Conservation (phyloP, 805 yeast species). For the Candida methanosorbosa region DNA sequence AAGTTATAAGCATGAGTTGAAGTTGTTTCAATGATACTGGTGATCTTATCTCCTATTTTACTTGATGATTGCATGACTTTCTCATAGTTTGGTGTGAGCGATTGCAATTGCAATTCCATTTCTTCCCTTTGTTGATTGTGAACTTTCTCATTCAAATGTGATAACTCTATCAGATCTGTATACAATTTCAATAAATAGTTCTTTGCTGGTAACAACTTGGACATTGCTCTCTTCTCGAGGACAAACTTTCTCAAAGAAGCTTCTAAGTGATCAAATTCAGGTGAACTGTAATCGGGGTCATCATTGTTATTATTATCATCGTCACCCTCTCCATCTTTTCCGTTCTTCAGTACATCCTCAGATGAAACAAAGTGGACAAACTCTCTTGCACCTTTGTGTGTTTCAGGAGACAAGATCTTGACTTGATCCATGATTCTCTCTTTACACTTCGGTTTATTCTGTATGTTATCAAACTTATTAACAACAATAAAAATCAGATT, state of each 20-base stretch:
- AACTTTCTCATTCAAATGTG: slow-evolving; percentile 53
- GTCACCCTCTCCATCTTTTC: slow-evolving; percentile 28
- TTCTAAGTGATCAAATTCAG: slow-evolving; percentile 78
- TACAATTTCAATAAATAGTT: slow-evolving; percentile 70
- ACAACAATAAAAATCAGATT: slow-evolving; percentile 90
- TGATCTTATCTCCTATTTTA: slow-evolving; percentile 49
- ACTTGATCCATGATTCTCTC: slow-evolving; percentile 77
- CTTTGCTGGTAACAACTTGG: slow-evolving; percentile 89
- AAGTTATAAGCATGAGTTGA: slow-evolving; percentile 50
- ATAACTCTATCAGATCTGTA: slow-evolving; percentile 51
- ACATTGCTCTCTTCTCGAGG: slow-evolving; percentile 78
- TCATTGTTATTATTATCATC: slow-evolving; percentile 22
- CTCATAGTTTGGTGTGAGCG: slow-evolving; percentile 58
- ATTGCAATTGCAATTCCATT: slow-evolving; percentile 39
- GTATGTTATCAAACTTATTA: slow-evolving; percentile 82
- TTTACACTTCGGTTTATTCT: slow-evolving; percentile 73
- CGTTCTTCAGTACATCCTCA: slow-evolving; percentile 33
- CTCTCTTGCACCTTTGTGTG: slow-evolving; percentile 79
- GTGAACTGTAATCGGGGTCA: slow-evolving; percentile 30
- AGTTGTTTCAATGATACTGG: slow-evolving; percentile 51
- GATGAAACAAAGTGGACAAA: slow-evolving; percentile 91
- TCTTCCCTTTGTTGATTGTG: slow-evolving; percentile 41
- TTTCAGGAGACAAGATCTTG: slow-evolving; percentile 77
- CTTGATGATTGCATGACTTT: slow-evolving; percentile 41
- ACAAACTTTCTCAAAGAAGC: slow-evolving; percentile 79